Base-by-base conservation (phyloP, 257 asterid species). In the Jasminum sambac region DNA sequence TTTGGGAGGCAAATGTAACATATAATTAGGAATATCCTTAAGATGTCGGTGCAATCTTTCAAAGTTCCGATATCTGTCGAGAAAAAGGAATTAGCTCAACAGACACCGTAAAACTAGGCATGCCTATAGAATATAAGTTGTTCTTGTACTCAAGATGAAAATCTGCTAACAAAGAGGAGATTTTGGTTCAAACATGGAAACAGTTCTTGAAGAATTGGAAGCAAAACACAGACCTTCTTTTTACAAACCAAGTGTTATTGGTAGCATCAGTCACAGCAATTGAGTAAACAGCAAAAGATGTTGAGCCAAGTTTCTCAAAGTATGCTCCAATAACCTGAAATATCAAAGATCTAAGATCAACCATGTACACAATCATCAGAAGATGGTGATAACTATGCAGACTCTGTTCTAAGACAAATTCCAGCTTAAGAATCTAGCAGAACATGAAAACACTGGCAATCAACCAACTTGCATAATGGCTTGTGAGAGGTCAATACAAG, bases 1-100 rank as follows among this genome's bases (percentile, higher is more conserved):
- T 78, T 92, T 92, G 71, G 98, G 98, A 78, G 98, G 98, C 84
- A 92, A 78, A 78, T 92, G 92, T 74, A 92, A 81, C 6, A 92
- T 86, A 74, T 88, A 92, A 77, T 92, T 92, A 62, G 96, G 98
- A 68, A 92, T 92, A 78, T 92, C 98, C 82, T 87, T 92, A 44
- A 92, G 98, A 66, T 85, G 87, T 76, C 89, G 80, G 62, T 92
- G 98, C 84, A 92, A 81, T 82, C 92, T 87, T 89, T 92, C 96
- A 77, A 92, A 92, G 76, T 90, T 92, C 23, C 98, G 80, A 76
- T 90, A 92, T 84, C 98, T 92, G 90, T 58, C 50, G 37, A 74
- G 62, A 84, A 50, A 26, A 41, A 76, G 58, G 66, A 62, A 65
- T 74, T 58, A 75, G 50, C 57, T 66, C 59, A 72, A 65, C 70